Conservation (phyloP, 345 rosid species). For the Aquilaria sinensis region DNA sequence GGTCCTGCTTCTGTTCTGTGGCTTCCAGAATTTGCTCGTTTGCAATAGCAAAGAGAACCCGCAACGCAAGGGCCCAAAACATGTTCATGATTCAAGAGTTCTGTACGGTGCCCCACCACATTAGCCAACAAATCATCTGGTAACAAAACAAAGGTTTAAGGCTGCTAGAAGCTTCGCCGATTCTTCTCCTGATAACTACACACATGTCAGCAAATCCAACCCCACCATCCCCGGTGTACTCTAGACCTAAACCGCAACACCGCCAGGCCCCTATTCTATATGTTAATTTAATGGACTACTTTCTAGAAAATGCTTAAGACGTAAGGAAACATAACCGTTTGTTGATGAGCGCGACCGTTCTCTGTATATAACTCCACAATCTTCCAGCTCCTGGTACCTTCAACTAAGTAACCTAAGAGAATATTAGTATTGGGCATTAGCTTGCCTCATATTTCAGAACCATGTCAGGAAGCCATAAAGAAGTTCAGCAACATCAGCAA, state of each 20-base stretch:
- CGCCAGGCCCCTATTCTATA: neutral
- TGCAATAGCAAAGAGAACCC: no score
- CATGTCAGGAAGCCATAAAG: slow-evolving; percentile 15
- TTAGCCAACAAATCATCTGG: no score
- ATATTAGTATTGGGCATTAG: neutral
- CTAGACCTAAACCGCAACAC: neutral
- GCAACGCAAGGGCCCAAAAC: no score
- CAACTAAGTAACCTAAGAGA: neutral
- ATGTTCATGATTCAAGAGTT: no score
- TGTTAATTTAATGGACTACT: neutral
- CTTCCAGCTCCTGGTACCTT: neutral
- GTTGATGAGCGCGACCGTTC: neutral
- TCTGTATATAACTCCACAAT: neutral
- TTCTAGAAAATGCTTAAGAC: slow-evolving; percentile 5
- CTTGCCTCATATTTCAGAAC: neutral
- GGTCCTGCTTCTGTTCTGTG: no score
- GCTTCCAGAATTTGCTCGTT: no score
- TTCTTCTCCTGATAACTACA: slow-evolving; percentile 1
- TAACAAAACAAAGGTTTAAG: no score
- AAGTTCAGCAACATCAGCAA: neutral
- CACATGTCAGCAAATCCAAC: slow-evolving; percentile 2
- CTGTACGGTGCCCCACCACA: no score
- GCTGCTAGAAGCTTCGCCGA: slow-evolving; percentile 14
- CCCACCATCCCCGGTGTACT: no score
- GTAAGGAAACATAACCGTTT: slow-evolving; percentile 15